These are phyloP conservation scores for Pontederia paniculata DNA, from an alignment of 176 grass and related monocot species.

Conservation along the genomic window DNA sequence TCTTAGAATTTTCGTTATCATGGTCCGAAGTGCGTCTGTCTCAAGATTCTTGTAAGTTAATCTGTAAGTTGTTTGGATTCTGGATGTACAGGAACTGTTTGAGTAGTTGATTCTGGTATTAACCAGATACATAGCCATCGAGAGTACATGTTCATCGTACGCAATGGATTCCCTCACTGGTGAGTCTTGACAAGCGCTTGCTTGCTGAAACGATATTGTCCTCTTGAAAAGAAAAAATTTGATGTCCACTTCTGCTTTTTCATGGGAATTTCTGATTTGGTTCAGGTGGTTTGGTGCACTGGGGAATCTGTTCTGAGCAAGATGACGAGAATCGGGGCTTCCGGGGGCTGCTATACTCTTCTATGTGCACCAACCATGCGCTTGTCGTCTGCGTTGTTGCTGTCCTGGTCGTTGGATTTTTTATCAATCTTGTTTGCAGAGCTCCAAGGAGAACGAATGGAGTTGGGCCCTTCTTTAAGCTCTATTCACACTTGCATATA, in stretches of 20 bases:
- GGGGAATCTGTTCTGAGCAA: slow-evolving; percentile 25
- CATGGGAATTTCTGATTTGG: slow-evolving; percentile 17
- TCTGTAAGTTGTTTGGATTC: not conserved
- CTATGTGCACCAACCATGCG: slow-evolving; percentile 62
- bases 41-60: too few species aligned
- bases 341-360: slow-evolving; percentile 28
- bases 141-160: too few species aligned
- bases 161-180: slow-evolving; percentile 32
- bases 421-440: slow-evolving; percentile 35
- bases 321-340: slow-evolving; percentile 17
- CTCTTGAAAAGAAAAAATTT: not conserved
- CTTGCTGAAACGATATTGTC: not conserved
- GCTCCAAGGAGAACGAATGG: slow-evolving; percentile 18
- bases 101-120: slow-evolving; percentile 3
- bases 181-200: not conserved
- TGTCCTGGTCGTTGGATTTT: slow-evolving; percentile 19
- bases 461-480: slow-evolving; percentile 8
- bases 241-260: not conserved
- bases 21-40: too few species aligned
- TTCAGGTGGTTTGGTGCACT: slow-evolving; percentile 30
- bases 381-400: slow-evolving; percentile 3
- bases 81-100: slow-evolving; percentile 5
- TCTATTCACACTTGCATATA: slow-evolving; percentile 22
- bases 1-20: too few species aligned
- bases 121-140: not conserved